Conservation (phyloP, 2,329 filamentous ascomycete species). For the Blastomyces gilchristii region DNA sequence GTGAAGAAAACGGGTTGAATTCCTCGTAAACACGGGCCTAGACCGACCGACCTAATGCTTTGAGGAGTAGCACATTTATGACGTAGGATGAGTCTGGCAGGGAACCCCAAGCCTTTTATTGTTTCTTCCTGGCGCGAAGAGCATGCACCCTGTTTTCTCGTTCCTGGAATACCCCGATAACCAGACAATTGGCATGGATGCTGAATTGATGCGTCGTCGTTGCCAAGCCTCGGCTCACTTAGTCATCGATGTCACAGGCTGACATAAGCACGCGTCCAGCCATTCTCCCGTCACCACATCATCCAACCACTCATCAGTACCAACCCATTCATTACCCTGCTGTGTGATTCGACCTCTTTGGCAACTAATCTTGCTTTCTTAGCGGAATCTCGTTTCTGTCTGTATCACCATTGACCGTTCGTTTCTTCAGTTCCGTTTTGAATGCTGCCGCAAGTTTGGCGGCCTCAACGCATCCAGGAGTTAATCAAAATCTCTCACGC, state of each 20-base stretch:
- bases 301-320: background rate
- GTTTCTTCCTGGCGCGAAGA: background rate
- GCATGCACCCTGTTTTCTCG: background rate
- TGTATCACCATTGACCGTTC: background rate
- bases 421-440: background rate
- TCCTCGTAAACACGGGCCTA: background rate
- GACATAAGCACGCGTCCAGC: constrained; percentile 2
- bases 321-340: background rate
- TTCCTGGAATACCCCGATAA: background rate
- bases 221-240: background rate
- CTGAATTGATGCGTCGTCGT: background rate
- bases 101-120: too few relatives aligned
- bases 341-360: background rate
- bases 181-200: background rate
- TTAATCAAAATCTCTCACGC: background rate
- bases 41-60: background rate
- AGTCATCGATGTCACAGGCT: background rate
- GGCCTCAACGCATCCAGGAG: background rate
- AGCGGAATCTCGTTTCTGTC: background rate
- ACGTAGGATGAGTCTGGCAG: background rate
- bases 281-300: constrained; percentile 1
- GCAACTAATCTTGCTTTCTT: background rate
- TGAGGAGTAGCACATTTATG: background rate
- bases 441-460: background rate
- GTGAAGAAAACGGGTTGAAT: background rate